A percentile compares a stretch with the other conserved stretches of the same genome.
Evolutionary conservation across 257 asterid species (phyloP).

Genomic region (Agastache rugosa): DNA sequence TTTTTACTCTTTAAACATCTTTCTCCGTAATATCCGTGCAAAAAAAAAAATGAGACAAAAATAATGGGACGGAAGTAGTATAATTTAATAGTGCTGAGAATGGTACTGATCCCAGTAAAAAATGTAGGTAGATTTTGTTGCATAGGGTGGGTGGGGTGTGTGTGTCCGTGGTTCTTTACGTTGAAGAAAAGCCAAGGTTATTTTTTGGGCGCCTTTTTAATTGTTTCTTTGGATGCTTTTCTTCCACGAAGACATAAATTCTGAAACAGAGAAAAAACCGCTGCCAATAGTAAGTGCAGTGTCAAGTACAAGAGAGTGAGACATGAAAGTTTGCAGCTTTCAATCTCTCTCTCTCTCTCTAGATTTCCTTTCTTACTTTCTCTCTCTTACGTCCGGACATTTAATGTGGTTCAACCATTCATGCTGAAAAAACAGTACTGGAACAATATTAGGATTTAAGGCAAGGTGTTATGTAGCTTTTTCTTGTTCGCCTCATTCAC

Average conservation of each 20-base stretch:
- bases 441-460: slow-evolving; percentile 32
- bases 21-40: no score
- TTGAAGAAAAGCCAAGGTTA: slow-evolving; percentile 26
- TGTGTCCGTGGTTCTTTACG: not conserved
- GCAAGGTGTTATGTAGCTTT: slow-evolving; percentile 33
- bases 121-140: slow-evolving; percentile 2
- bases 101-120: slow-evolving; percentile 15
- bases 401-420: slow-evolving; percentile 42
- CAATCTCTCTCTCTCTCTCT: slow-evolving; percentile 42
- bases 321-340: slow-evolving; percentile 69
- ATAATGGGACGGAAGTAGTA: no score
- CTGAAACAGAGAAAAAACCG: slow-evolving; percentile 57
- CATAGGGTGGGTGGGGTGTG: not conserved
- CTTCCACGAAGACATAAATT: slow-evolving; percentile 54
- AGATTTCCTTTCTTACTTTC: slow-evolving; percentile 17
- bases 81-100: no score
- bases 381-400: slow-evolving; percentile 35
- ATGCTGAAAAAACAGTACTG: slow-evolving; percentile 37
- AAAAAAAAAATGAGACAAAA: no score
- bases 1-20: no score
- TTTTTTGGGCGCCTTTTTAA: slow-evolving; percentile 26
- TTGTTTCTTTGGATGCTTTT: slow-evolving; percentile 46
- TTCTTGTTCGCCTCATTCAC: slow-evolving; percentile 6
- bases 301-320: slow-evolving; percentile 58
- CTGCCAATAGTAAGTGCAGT: slow-evolving; percentile 47